Evolutionary conservation across 225 moss, liverwort and hornwort species (phyloP), one percentile per base, ranked within the genome.

Genomic region (Pseudoscleropodium purum): DNA sequence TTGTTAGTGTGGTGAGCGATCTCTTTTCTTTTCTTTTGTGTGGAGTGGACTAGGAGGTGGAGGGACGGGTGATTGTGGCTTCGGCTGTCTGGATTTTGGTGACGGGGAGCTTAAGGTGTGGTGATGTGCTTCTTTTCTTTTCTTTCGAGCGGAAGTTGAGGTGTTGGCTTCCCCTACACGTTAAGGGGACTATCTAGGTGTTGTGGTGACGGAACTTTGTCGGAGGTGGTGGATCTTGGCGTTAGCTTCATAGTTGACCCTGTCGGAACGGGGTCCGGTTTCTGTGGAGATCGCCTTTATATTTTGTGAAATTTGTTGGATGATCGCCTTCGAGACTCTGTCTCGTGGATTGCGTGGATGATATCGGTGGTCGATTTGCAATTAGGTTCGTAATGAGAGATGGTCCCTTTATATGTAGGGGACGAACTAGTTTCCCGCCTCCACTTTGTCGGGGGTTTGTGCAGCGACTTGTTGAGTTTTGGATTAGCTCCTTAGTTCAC

Each of bases 1-100:
- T 79, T 79, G 47, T 75, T 90, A 87, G 84, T 68, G 67, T 75
- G 84, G 90, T 92, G 37, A 90, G 91, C 54, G 37, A 75, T 75
- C 74, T 36, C 30, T 36, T 34, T 84, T 23, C 14, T 39, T 7
- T 4, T 57, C 57, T 57, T 57, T 57, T 57, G 57, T 79, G 68
- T 39, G 49, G 29, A 51, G 51, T 79, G 89, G 70, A 60, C 83
- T 90, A 77, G 67, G 29, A 82, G 75, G 62, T 74, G 82, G 37
- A 59, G 79, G 31, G 79, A 49, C 49, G 18, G 39, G n/a, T 17
- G 79, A 85, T 79, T 61, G 51, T 89, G 69, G 41, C 62, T 83
- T 88, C 7, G 75, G 36, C 30, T 63, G 83, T 77, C 56, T 57
- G 84, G 91, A 87, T 84, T 89, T 80, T 39, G 30, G 84, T 19